These are phyloP conservation scores for Solanum corneliomulleri DNA, from an alignment of 257 asterid species.

Conservation along the genomic window DNA sequence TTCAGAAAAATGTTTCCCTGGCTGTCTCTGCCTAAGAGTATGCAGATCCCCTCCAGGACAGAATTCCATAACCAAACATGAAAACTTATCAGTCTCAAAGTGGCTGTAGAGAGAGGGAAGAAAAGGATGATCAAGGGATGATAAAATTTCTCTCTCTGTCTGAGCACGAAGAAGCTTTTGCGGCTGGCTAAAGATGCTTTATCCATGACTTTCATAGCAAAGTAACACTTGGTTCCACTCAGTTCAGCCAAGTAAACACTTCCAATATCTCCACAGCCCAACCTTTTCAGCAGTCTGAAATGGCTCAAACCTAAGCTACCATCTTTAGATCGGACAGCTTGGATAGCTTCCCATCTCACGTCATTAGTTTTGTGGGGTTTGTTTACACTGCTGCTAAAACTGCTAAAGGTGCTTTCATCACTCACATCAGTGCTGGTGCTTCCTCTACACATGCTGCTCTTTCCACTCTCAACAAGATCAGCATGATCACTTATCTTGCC, in stretches of 20 bases:
- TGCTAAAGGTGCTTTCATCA: constrained; percentile 25
- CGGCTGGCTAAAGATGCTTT: constrained; percentile 76
- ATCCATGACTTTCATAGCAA: constrained; percentile 79
- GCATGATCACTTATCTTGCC: constrained; percentile 1
- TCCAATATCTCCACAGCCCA: constrained; percentile 86
- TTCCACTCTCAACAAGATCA: constrained; percentile 13
- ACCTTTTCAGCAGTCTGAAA: constrained; percentile 54
- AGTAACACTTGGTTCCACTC: constrained; percentile 49
- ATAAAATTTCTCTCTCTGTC: constrained; percentile 68
- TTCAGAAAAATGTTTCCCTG: constrained; percentile 63
- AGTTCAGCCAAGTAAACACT: constrained; percentile 71
- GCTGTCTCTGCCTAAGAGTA: constrained; percentile 58
- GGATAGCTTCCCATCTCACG: constrained; percentile 70
- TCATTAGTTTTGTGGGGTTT: constrained; percentile 78
- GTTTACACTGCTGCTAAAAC: constrained; percentile 21
- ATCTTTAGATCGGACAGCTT: constrained; percentile 42
- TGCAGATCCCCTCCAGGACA: constrained; percentile 82
- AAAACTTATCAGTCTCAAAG: constrained; percentile 65
- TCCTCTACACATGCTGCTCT: constrained; percentile 21
- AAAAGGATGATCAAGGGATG: constrained; percentile 67
- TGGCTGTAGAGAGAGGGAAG: constrained; percentile 63
- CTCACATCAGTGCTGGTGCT: constrained; percentile 29
- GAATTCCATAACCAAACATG: constrained; percentile 75
- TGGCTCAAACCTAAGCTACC: constrained; percentile 62
- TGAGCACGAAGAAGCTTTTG: constrained; percentile 75